Conservation (phyloP, 495 filamentous ascomycete genomes). For the Hapsidospora chrysogenum region DNA sequence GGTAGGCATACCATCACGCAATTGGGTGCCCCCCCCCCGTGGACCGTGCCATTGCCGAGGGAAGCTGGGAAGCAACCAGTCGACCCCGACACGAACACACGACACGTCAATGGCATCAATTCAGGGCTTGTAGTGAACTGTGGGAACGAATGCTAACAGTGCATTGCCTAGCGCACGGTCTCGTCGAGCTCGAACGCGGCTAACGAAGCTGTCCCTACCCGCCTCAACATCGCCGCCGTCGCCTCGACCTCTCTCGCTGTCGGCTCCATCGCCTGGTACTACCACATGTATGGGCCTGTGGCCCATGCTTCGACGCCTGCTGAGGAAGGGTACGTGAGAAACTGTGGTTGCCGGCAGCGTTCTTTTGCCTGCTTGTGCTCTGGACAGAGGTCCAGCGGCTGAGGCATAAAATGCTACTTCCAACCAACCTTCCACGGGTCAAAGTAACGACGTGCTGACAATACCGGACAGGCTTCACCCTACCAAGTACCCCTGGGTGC, state of each 20-base stretch:
- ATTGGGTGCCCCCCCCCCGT: constrained; percentile 3
- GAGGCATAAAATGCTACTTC: constrained; percentile 2
- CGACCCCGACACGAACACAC: neutral
- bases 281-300: constrained; percentile 79
- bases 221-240: constrained; percentile 62
- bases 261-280: constrained; percentile 88
- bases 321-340: constrained; percentile 83
- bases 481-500: constrained; percentile 89
- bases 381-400: too few relatives aligned
- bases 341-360: constrained; percentile 1
- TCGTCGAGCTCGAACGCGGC: constrained; percentile 41
- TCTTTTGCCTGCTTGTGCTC: neutral
- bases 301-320: constrained; percentile 77
- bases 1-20: constrained; percentile 27
- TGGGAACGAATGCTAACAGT: constrained; percentile 10
- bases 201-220: constrained; percentile 37
- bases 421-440: neutral
- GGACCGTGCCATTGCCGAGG: neutral
- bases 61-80: neutral
- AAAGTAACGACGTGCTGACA: constrained; percentile 12
- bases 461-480: constrained; percentile 58
- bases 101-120: constrained; percentile 3
- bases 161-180: constrained; percentile 35
- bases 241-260: constrained; percentile 71
- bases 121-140: neutral